These are phyloP conservation scores for Dendrobium catenatum DNA, from an alignment of 106 monocot species.

Conservation along the genomic window DNA sequence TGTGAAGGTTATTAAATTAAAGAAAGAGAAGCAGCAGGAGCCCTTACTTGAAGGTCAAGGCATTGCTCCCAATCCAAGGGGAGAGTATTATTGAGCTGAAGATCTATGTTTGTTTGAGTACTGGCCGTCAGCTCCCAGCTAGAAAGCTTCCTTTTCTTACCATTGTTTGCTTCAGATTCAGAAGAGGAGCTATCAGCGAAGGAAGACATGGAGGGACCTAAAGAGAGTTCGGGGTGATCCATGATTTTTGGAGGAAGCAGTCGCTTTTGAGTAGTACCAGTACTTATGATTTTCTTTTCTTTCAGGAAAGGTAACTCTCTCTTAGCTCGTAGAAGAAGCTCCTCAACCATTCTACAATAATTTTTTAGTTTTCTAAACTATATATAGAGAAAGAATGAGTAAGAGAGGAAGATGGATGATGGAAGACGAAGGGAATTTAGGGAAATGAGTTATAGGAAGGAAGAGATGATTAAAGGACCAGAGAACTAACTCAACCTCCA, in stretches of 20 bases:
- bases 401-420: too few species aligned
- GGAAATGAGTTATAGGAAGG: too few species aligned
- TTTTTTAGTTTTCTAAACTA: not conserved
- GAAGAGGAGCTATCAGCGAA: slow-evolving; percentile 27
- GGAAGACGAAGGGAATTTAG: too few species aligned
- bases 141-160: slow-evolving; percentile 48
- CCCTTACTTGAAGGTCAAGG: slow-evolving; percentile 52
- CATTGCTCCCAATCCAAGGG: slow-evolving; percentile 78
- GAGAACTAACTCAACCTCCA: not conserved
- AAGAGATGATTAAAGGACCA: not conserved
- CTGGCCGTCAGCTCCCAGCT: slow-evolving; percentile 14
- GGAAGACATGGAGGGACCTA: slow-evolving; percentile 24
- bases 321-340: slow-evolving; percentile 11
- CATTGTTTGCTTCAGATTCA: slow-evolving; percentile 25
- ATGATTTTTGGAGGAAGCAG: slow-evolving; percentile 1
- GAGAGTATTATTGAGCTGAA: slow-evolving; percentile 53
- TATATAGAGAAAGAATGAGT: not conserved
- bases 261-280: too few species aligned
- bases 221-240: slow-evolving; percentile 47
- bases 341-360: not conserved
- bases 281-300: slow-evolving; percentile 1
- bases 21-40: slow-evolving; percentile 13
- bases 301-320: slow-evolving; percentile 11
- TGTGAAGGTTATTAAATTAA: not conserved
- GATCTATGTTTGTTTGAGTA: slow-evolving; percentile 30